Evolutionary conservation across 345 rosid genomes (phyloP), one percentile per base, ranked within the genome.

Genomic region (Trapa bicornis): DNA sequence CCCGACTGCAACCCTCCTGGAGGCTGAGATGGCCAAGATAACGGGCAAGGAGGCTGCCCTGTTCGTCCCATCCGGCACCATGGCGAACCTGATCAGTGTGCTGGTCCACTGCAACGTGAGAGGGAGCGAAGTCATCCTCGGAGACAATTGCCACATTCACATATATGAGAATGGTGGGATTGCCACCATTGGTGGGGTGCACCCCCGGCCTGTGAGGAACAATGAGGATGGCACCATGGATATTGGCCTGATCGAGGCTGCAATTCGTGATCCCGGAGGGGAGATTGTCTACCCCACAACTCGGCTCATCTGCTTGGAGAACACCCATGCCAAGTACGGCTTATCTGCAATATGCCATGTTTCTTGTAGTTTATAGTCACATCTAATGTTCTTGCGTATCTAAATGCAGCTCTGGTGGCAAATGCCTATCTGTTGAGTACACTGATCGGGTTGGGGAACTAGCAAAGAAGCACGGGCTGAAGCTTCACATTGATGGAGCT

Each of bases 401-500:
- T 65, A 16, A 57, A 78, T 77, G 80, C 84, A 91, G 99, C 78
- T 76, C 86, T 53, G 95, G 97, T 17, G 99, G 99, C 67, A 86
- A 78, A 80, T 91, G 96, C 77, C 66, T 89, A 70, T 78, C 89
- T 65, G 80, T 66, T 67, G 95, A 89, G 61, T 91, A 91, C 38
- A 84, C 80, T 1, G 87, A 91, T 75, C 71, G 53, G 53, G 95
- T 91, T 16, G 96, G 97, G 65, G 88, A 87, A 69, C 48, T 91
- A 50, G 96, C 97, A 37, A 86, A 83, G 78, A 87, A 84, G 73
- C 84, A 94, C 72, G 89, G 86, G 29, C 75, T 94, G 79, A 89
- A 89, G 83, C 93, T 91, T 84, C 97, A 94, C 67, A 87, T 94
- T 14, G 97, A 94, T 1, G 99, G 99, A 48, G 99, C 97, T 82